Conservation (phyloP, 164 flowering plant species). For the Stephania japonica region DNA sequence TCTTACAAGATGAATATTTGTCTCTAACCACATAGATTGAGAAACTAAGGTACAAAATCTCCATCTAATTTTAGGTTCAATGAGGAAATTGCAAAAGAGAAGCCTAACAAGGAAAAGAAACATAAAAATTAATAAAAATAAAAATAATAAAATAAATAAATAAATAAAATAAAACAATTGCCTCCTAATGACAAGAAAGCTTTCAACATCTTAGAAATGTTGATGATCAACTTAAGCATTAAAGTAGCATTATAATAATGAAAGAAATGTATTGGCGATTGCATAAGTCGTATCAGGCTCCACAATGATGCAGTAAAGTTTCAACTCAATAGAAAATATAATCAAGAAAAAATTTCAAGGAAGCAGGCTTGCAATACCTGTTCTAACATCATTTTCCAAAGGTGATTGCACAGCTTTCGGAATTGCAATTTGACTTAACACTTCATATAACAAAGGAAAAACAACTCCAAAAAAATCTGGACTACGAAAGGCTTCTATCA, state of each 20-base stretch:
- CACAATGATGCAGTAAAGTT: not conserved
- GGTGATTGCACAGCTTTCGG: slow-evolving; percentile 34
- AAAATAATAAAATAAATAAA: not conserved
- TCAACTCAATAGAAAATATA: not conserved
- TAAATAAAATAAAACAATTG: not conserved
- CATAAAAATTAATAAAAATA: not conserved
- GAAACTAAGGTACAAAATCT: not conserved
- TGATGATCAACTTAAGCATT: not conserved
- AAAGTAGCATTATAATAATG: not conserved
- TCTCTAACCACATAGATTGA: not conserved
- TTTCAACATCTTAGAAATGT: not conserved
- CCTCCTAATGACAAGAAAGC: not conserved
- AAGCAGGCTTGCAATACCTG: slow-evolving; percentile 37
- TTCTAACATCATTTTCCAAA: slow-evolving; percentile 34
- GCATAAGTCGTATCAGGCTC: not conserved
- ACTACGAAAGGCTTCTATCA: slow-evolving; percentile 64
- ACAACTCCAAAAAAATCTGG: slow-evolving; percentile 61
- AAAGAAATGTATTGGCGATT: not conserved
- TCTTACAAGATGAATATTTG: too few relatives aligned
- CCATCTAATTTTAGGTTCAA: not conserved
- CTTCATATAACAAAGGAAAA: slow-evolving; percentile 63
- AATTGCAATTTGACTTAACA: slow-evolving; percentile 37
- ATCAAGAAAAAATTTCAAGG: not conserved
- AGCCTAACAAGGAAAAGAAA: not conserved
- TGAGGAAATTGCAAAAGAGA: not conserved